These are phyloP conservation scores for Malbranchea zuffiana DNA, from an alignment of 2,329 filamentous ascomycete species.

Conservation along the genomic window DNA sequence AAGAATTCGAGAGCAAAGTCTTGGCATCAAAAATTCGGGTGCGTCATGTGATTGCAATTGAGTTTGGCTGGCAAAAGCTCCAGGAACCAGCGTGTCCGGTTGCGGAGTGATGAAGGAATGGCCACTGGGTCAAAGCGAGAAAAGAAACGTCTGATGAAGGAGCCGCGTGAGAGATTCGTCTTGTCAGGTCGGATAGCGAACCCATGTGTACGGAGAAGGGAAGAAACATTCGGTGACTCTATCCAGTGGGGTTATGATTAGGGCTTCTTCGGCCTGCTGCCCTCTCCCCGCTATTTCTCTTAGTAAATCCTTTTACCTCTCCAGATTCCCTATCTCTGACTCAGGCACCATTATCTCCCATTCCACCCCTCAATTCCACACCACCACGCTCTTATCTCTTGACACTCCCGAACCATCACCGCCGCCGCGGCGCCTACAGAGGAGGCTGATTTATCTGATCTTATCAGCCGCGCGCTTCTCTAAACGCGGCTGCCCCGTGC, in stretches of 20 bases:
- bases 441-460: not conserved
- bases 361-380: not conserved
- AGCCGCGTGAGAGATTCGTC: not conserved
- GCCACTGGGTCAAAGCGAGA: too few relatives aligned
- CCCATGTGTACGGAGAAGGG: not conserved
- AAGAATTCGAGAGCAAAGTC: constrained; percentile 11
- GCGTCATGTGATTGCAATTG: constrained; percentile 3
- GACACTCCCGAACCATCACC: not conserved
- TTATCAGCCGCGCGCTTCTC: constrained; percentile 8
- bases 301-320: constrained; percentile 10
- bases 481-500: not conserved
- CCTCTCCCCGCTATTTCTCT: constrained; percentile 5
- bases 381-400: constrained; percentile 4
- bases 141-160: not conserved
- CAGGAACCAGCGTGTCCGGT: not conserved
- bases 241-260: not conserved
- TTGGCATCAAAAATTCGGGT: constrained; percentile 10
- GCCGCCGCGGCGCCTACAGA: constrained; percentile 4
- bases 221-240: constrained; percentile 2
- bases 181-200: not conserved
- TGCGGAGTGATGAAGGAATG: not conserved
- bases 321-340: not conserved
- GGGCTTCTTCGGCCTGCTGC: constrained; percentile 1
- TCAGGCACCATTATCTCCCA: not conserved
- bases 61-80: constrained; percentile 1